Percentiles rank a stretch among this genome's conserved stretches.
These are phyloP conservation scores for Chytriomyces sp. DNA, from an alignment of 192 early-diverging fungal genomes.

Conservation along the genomic window DNA sequence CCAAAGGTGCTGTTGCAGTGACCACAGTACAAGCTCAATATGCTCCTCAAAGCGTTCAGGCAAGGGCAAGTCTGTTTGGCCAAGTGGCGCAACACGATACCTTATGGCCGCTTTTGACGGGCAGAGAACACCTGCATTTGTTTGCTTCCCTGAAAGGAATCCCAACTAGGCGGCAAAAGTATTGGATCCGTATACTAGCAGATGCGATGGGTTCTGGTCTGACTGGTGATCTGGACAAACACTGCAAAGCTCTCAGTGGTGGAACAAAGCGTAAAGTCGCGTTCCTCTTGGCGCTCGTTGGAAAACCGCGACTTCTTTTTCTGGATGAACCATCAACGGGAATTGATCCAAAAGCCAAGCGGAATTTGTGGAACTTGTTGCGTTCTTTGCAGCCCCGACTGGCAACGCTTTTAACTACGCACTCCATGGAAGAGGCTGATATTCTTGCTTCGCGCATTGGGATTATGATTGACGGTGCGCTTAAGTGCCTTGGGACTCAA, in stretches of 20 bases:
- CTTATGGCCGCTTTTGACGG: constrained; percentile 50
- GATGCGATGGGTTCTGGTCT: constrained; percentile 25
- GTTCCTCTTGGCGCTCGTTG: constrained; percentile 38
- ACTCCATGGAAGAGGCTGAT: constrained; percentile 50
- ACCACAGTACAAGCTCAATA: constrained; percentile 28
- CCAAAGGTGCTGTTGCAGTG: constrained; percentile 41
- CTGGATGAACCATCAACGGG: constrained; percentile 30
- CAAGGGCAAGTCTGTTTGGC: constrained; percentile 26
- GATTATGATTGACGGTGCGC: constrained; percentile 40
- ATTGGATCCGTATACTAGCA: constrained; percentile 22
- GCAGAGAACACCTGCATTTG: constrained; percentile 45
- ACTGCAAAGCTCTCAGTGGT: constrained; percentile 31
- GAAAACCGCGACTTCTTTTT: constrained; percentile 36
- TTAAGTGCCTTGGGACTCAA: constrained; percentile 25
- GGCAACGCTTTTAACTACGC: constrained; percentile 44
- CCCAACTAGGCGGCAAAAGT: background rate
- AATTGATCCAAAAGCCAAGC: constrained; percentile 40
- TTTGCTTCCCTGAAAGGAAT: constrained; percentile 49
- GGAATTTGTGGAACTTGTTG: constrained; percentile 43
- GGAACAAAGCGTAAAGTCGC: constrained; percentile 36
- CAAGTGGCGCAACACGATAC: constrained; percentile 47
- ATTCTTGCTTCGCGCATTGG: constrained; percentile 39
- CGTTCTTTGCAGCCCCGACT: background rate
- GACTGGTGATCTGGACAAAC: constrained; percentile 10
- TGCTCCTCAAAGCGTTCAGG: constrained; percentile 23